These are phyloP conservation scores for Aspergillus sojae DNA, from an alignment of 2,329 filamentous ascomycete species.

Conservation along the genomic window DNA sequence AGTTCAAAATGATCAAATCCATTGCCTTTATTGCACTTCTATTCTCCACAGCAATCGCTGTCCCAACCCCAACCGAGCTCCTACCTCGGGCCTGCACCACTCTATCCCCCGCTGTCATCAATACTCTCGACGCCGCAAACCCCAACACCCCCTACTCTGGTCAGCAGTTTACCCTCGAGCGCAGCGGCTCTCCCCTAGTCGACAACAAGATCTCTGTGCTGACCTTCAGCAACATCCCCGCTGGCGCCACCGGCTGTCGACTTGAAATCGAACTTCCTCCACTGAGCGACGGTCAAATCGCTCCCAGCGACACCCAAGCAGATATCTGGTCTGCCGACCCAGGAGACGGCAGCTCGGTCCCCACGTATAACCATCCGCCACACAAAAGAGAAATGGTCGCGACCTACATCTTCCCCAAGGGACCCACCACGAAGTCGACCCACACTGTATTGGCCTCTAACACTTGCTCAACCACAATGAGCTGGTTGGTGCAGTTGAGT, in stretches of 20 bases:
- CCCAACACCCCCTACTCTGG: slow-evolving; percentile 15
- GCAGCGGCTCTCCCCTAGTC: slow-evolving; percentile 1
- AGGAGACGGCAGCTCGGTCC: not conserved
- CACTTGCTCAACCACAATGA: slow-evolving; percentile 18
- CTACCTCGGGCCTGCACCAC: slow-evolving; percentile 19
- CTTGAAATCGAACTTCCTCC: slow-evolving; percentile 19
- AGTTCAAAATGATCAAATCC: slow-evolving; percentile 12
- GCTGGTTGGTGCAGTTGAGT: slow-evolving; percentile 19
- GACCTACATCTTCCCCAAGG: slow-evolving; percentile 17
- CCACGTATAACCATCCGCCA: slow-evolving; percentile 17
- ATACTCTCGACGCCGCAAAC: slow-evolving; percentile 13
- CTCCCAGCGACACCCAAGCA: slow-evolving; percentile 13
- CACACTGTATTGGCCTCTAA: slow-evolving; percentile 15
- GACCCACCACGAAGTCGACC: not conserved
- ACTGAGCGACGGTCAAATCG: slow-evolving; percentile 15
- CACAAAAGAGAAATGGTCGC: slow-evolving; percentile 6
- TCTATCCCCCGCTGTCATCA: slow-evolving; percentile 16
- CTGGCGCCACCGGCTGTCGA: slow-evolving; percentile 20
- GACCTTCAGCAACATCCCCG: slow-evolving; percentile 22
- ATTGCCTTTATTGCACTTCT: slow-evolving; percentile 7
- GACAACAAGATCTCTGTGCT: slow-evolving; percentile 15
- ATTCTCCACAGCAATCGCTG: slow-evolving; percentile 3
- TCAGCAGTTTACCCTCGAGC: slow-evolving; percentile 14
- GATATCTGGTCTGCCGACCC: slow-evolving; percentile 21
- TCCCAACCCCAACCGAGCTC: slow-evolving; percentile 15